Percentiles rank a stretch among this genome's conserved stretches.
These are phyloP conservation scores for Paecilomyces dactylethromorphus DNA, from an alignment of 2,329 filamentous ascomycete species.

Conservation along the genomic window DNA sequence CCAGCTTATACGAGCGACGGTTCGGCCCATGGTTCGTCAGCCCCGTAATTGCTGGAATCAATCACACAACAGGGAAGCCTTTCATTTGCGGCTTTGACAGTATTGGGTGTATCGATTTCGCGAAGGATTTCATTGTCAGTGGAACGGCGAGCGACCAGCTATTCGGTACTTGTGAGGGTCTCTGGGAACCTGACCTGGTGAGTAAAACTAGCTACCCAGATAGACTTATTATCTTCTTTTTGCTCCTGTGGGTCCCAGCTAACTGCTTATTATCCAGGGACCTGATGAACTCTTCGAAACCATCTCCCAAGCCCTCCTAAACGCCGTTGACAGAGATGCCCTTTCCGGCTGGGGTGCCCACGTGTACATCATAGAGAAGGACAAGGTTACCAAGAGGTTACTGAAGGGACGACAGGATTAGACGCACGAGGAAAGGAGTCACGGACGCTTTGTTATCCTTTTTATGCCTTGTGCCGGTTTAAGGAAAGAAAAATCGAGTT, in stretches of 20 bases:
- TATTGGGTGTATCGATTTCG: constrained; percentile 99
- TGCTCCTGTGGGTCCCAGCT: constrained; percentile 1
- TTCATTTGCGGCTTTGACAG: constrained; percentile 99
- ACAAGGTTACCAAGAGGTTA: constrained; percentile 98
- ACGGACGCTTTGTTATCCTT: not conserved
- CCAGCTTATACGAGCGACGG: constrained; percentile 84
- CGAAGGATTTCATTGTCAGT: constrained; percentile 97
- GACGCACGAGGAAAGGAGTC: constrained; percentile 6
- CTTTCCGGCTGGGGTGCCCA: constrained; percentile 97
- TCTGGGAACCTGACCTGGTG: constrained; percentile 97
- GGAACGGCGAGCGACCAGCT: constrained; percentile 95
- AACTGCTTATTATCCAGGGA: constrained; percentile 45
- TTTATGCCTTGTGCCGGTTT: not conserved
- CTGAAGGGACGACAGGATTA: constrained; percentile 96
- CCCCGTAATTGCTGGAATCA: constrained; percentile 89
- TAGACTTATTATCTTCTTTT: not conserved
- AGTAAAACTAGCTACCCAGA: constrained; percentile 23
- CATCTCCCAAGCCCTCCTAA: constrained; percentile 90
- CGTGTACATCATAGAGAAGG: constrained; percentile 99
- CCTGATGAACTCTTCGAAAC: constrained; percentile 98
- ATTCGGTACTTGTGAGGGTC: constrained; percentile 95
- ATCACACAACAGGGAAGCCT: constrained; percentile 86
- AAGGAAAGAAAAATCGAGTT: not conserved
- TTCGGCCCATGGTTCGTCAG: constrained; percentile 97
- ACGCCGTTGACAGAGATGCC: constrained; percentile 93